phyloP scores from a whole-genome alignment of 2,329 filamentous ascomycete species.

The Scedosporium minutisporum region DNA sequence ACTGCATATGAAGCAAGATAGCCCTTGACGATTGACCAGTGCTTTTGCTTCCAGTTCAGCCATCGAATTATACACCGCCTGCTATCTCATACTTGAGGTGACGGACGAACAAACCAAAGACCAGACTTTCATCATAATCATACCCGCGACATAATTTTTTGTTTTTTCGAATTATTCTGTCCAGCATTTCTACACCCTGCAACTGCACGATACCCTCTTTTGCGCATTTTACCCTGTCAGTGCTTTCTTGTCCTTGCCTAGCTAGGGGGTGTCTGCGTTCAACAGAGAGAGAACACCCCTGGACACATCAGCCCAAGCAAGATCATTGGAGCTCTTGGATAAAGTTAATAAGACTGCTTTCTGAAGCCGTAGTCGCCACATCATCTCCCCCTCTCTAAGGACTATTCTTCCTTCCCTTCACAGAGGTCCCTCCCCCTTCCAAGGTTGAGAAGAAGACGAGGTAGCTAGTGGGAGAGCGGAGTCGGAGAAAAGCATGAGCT shows the following conservation, averaged over 20 bases:
- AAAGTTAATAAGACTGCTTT: background rate
- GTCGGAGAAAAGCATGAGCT: constrained; percentile 2
- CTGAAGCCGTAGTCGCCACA: background rate
- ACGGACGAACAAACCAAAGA: background rate
- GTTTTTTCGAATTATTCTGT: background rate
- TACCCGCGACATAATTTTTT: background rate
- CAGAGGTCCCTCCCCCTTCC: background rate
- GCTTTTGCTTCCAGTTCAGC: background rate
- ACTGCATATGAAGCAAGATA: constrained; percentile 2
- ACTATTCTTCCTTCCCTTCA: background rate
- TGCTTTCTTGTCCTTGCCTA: background rate
- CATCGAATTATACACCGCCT: constrained; percentile 4
- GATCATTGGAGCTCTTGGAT: background rate
- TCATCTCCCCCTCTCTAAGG: background rate
- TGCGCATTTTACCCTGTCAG: background rate
- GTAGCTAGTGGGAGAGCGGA: background rate
- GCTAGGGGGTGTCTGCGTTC: background rate
- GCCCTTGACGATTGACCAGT: constrained; percentile 2
- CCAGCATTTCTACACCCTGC: background rate
- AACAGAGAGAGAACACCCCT: no score
- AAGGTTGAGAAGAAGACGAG: background rate
- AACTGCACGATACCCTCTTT: constrained; percentile 1
- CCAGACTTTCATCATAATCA: background rate
- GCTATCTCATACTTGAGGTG: background rate
- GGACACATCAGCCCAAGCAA: background rate